These are phyloP conservation scores for Xanthoceras sorbifolium DNA, from an alignment of 345 rosid species.

Conservation along the genomic window DNA sequence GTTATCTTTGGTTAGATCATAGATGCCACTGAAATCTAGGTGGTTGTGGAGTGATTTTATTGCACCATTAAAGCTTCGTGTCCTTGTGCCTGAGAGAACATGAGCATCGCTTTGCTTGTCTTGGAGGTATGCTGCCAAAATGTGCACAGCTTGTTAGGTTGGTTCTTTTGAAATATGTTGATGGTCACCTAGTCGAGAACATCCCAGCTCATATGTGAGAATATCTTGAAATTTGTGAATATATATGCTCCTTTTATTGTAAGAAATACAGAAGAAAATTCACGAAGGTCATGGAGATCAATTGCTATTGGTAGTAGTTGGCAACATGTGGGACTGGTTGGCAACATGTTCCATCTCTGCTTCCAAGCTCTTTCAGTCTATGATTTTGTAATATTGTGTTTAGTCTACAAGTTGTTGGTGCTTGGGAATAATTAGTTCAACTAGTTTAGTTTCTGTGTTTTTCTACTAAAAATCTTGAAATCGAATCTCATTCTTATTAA, in stretches of 20 bases:
- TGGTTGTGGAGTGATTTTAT: neutral
- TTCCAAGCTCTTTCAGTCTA: neutral
- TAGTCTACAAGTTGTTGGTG: neutral
- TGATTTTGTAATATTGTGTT: neutral
- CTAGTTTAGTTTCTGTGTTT: too few species aligned
- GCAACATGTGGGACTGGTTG: constrained; percentile 24
- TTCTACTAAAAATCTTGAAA: too few species aligned
- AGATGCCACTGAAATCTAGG: neutral
- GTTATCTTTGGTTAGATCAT: neutral
- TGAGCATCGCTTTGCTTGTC: constrained; percentile 5
- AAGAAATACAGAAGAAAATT: neutral
- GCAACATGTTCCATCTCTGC: constrained; percentile 21
- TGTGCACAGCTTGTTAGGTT: neutral
- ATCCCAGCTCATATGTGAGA: constrained; percentile 24
- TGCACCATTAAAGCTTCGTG: neutral
- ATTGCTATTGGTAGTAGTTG: constrained; percentile 16
- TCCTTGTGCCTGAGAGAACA: constrained; percentile 8
- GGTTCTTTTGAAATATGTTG: neutral
- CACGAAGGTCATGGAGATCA: constrained; percentile 12
- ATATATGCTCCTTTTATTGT: neutral
- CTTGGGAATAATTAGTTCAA: too few species aligned
- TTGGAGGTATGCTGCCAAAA: constrained; percentile 10
- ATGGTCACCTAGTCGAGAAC: constrained; percentile 17
- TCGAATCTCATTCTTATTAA: too few species aligned
- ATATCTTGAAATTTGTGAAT: constrained; percentile 15